A percentile compares a stretch with the other conserved stretches of the same genome.
Conservation (phyloP, 179 eudicot species). For the Silene vulgaris region DNA sequence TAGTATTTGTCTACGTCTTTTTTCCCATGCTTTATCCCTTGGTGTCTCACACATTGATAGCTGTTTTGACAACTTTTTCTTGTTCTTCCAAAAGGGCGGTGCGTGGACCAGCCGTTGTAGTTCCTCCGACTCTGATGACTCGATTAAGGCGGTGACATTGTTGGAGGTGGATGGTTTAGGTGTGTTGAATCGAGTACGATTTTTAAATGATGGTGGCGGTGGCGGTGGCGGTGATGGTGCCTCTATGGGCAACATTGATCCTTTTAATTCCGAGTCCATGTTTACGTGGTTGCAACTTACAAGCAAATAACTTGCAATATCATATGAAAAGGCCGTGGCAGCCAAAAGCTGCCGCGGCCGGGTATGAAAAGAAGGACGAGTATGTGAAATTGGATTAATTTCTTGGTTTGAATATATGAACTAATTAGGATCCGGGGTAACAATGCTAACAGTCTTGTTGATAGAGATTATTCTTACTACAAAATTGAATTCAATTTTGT, state of each 20-base stretch:
- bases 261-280: slow-evolving; percentile 16
- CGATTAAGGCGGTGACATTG: not conserved
- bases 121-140: slow-evolving; percentile 42
- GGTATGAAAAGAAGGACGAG: not conserved
- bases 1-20: slow-evolving; percentile 51
- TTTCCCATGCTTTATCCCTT: slow-evolving; percentile 79
- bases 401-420: not conserved
- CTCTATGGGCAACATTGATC: not conserved
- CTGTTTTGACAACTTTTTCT: slow-evolving; percentile 55
- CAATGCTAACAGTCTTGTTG: not conserved
- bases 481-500: slow-evolving; percentile 5
- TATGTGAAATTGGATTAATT: not conserved
- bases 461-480: not conserved
- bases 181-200: not conserved
- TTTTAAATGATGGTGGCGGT: slow-evolving; percentile 13
- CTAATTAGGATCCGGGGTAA: slow-evolving; percentile 6
- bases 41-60: slow-evolving; percentile 59
- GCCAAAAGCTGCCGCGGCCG: slow-evolving; percentile 35
- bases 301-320: not conserved
- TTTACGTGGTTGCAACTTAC: slow-evolving; percentile 5
- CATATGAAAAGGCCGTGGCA: slow-evolving; percentile 27
- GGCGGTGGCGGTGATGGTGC: slow-evolving; percentile 24
- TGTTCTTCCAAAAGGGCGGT: slow-evolving; percentile 47
- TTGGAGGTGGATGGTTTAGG: slow-evolving; percentile 1
- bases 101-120: slow-evolving; percentile 47